Evolutionary conservation across 2,329 filamentous ascomycete genomes (phyloP), one percentile per base, ranked within the genome.

Genomic region (Onygena corvina): DNA sequence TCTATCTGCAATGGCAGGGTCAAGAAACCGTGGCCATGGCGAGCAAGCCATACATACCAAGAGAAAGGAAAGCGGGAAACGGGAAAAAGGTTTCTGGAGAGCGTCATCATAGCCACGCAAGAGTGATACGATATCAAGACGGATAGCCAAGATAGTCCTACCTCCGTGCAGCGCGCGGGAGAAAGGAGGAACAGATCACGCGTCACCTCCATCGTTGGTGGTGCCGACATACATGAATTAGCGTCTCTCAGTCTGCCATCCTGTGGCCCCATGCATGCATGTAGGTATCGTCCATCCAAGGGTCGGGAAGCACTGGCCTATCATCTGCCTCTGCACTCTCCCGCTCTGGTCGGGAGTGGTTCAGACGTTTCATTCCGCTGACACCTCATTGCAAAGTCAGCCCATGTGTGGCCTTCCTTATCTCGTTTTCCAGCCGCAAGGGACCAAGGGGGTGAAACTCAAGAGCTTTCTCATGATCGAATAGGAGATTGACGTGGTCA

Each of bases 181-280:
- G 16, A 27, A 42, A 12, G 38, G 21, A 14, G 5, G 21, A n/a
- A n/a, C 21, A 23, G 38, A 42, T 42, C 38, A 42, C 38, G 38
- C 38, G 38, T 42, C 21, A 21, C 38, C 38, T n/a, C n/a, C n/a
- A n/a, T n/a, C 7, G 16, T 42, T 42, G 21, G 21, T 42, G 38
- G 38, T 42, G 38, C 38, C 38, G n/a, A n/a, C n/a, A n/a, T 23
- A 42, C 38, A 27, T 27, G 27, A 29, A 42, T 21, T 42, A 42
- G 38, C 38, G 38, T 14, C 38, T 42, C 38, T 27, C 38, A 42
- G 20, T 25, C 27, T 25, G 25, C n/a, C 21, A 42, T 42, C 38
- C 38, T 42, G 38, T 42, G 38, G 38, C 38, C 38, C 38, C 38
- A 42, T 42, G 38, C 21, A 42, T 42, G 38, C 38, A 42, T 11